Evolutionary conservation across 495 filamentous ascomycete species (phyloP).

Genomic region (Podospora pseudocomata): DNA sequence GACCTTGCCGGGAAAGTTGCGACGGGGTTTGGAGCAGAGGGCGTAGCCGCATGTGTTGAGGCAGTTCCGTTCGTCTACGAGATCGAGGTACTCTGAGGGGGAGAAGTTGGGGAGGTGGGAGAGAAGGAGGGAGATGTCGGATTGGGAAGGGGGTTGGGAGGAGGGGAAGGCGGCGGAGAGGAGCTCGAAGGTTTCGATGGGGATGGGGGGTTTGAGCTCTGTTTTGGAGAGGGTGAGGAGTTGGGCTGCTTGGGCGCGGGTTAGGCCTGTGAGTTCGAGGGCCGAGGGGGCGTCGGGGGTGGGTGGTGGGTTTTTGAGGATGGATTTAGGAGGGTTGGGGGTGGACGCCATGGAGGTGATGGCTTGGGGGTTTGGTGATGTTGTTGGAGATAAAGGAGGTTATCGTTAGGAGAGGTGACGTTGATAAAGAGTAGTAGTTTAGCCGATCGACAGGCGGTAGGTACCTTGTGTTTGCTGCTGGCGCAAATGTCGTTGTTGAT

Average conservation of each 20-base stretch:
- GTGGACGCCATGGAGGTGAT: slow-evolving; percentile 1
- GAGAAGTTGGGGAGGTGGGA: slow-evolving; percentile 64
- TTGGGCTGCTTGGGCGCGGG: slow-evolving; percentile 75
- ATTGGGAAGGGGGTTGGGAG: slow-evolving; percentile 52
- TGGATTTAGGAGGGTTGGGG: slow-evolving; percentile 7
- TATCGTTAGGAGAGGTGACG: no score
- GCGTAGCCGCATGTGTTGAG: slow-evolving; percentile 75
- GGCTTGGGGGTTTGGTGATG: not conserved
- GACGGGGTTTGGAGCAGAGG: slow-evolving; percentile 53
- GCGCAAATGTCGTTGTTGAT: not conserved
- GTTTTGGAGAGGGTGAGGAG: slow-evolving; percentile 62
- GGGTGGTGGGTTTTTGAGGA: slow-evolving; percentile 15
- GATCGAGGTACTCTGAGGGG: slow-evolving; percentile 77
- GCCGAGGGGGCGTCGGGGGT: not conserved
- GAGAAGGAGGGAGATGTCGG: slow-evolving; percentile 58
- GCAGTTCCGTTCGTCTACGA: slow-evolving; percentile 83
- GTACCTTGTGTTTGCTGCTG: not conserved
- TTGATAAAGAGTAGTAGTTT: no score
- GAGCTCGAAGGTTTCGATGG: slow-evolving; percentile 57
- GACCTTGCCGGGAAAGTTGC: slow-evolving; percentile 19
- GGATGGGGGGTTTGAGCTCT: slow-evolving; percentile 59
- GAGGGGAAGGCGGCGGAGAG: slow-evolving; percentile 58
- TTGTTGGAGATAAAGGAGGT: not conserved
- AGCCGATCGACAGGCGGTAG: no score
- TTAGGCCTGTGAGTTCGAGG: slow-evolving; percentile 19